Conservation (phyloP, 2,329 filamentous ascomycete species). For the Diaporthe australafricana region DNA sequence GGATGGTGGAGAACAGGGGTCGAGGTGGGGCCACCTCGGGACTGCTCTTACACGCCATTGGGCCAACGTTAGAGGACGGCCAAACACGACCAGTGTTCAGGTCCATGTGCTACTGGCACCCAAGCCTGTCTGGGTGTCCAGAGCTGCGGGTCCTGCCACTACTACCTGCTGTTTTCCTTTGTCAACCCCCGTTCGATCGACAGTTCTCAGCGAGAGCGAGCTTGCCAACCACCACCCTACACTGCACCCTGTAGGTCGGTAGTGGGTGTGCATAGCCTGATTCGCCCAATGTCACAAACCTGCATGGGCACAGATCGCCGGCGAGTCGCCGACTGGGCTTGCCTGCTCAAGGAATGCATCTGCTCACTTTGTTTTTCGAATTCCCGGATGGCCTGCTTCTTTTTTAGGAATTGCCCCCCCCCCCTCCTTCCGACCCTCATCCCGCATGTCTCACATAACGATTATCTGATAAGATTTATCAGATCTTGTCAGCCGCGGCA, state of each 20-base stretch:
- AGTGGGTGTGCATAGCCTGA: background rate
- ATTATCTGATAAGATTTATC: conserved; percentile 34
- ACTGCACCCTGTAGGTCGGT: background rate
- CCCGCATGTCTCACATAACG: conserved; percentile 15
- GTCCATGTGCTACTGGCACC: background rate
- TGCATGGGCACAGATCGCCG: conserved; percentile 2
- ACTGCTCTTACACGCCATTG: conserved; percentile 23
- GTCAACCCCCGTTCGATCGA: background rate
- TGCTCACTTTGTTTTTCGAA: background rate
- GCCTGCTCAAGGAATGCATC: background rate
- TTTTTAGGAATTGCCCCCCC: background rate
- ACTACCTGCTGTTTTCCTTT: too few relatives aligned
- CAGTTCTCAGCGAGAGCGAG: conserved; percentile 10
- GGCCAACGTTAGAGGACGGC: background rate
- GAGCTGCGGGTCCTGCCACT: too few relatives aligned
- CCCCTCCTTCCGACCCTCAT: background rate
- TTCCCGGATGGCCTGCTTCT: background rate
- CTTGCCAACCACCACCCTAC: background rate
- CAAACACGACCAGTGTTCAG: background rate
- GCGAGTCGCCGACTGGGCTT: background rate
- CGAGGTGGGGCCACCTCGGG: background rate
- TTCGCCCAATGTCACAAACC: conserved; percentile 17
- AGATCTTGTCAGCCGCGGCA: background rate
- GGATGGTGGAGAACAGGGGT: conserved; percentile 9
- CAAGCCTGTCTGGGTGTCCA: too few relatives aligned